Evolutionary conservation across 169 alveolate genomes (phyloP), one percentile per base, ranked within the genome.

Genomic region (Plasmodium yoelii): DNA sequence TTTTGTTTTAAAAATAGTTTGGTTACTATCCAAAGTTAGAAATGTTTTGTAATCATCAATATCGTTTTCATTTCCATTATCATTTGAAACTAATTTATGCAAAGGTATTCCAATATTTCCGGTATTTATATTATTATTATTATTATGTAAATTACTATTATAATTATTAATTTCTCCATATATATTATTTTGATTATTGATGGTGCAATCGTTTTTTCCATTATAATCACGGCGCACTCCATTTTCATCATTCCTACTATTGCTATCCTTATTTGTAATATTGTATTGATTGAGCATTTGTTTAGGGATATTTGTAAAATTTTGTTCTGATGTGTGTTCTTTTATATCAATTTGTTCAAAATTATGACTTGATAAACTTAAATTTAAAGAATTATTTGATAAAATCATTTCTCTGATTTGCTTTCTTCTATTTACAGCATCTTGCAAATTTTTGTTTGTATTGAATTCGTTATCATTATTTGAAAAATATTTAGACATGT

Each of bases 401-500:
- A 47, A 67, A 19, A 80, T 53, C 77, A 80, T 80, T 60, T 80
- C 82, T 57, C 34, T 80, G 39, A 80, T 80, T 80, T 80, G 53
- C 56, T 44, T 80, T 60, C 90, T 80, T 56, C 90, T 42, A n/a
- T 80, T 80, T 55, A 80, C 90, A 56, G 90, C 90, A 26, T 80
- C 80, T 80, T 80, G 82, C 56, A 80, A 59, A 46, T 49, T 80
- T 39, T 67, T 80, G n/a, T 63, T 28, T 65, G 90, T 80, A 51
- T 63, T 65, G 39, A 71, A 39, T 55, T 51, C 72, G 13, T 80
- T 72, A 57, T 80, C 57, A 70, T 56, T 72, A 34, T 46, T 67
- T 51, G 68, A 51, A 67, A 34, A n/a, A n/a, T 64, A 34, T 47
- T 28, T 19, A 28, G 82, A 80, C 44, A 44, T 13, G 34, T 57